These are phyloP conservation scores for Aspergillus sp. DNA, from an alignment of 2,329 filamentous ascomycete species.

Conservation along the genomic window DNA sequence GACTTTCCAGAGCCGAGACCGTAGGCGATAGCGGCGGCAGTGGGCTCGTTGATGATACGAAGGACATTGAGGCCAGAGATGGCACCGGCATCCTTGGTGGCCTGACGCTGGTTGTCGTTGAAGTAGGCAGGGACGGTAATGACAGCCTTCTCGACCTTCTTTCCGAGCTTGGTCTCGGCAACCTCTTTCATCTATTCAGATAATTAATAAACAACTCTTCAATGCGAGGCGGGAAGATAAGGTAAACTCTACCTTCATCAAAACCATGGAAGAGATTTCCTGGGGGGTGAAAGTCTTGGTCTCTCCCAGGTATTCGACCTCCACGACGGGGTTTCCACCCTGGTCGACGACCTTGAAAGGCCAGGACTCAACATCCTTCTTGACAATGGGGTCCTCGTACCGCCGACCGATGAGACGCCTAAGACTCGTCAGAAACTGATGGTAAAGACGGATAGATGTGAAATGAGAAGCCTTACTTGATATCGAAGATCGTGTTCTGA, in stretches of 20 bases:
- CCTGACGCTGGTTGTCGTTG: constrained; percentile 99
- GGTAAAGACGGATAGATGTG: background rate
- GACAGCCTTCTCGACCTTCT: constrained; percentile 98
- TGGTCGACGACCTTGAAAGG: constrained; percentile 97
- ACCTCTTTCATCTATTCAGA: constrained; percentile 89
- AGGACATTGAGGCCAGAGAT: constrained; percentile 97
- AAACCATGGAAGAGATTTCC: constrained; percentile 98
- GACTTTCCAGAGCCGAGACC: constrained; percentile 94
- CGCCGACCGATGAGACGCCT: constrained; percentile 97
- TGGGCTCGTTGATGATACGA: constrained; percentile 99
- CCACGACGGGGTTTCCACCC: constrained; percentile 81
- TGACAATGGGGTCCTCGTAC: constrained; percentile 92
- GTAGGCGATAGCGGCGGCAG: constrained; percentile 96
- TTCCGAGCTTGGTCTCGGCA: constrained; percentile 95
- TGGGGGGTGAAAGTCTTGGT: constrained; percentile 95
- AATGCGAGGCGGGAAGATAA: background rate
- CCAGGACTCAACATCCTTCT: constrained; percentile 99
- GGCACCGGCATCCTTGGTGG: constrained; percentile 98
- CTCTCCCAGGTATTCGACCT: constrained; percentile 95
- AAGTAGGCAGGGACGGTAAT: constrained; percentile 99
- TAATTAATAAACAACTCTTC: constrained; percentile 21
- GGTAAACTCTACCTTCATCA: constrained; percentile 75
- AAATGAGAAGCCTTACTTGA: constrained; percentile 68
- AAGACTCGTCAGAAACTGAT: constrained; percentile 7
- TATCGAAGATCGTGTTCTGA: constrained; percentile 95